Conservation (phyloP, 2,329 filamentous ascomycete genomes). For the Beauveria sp. region DNA sequence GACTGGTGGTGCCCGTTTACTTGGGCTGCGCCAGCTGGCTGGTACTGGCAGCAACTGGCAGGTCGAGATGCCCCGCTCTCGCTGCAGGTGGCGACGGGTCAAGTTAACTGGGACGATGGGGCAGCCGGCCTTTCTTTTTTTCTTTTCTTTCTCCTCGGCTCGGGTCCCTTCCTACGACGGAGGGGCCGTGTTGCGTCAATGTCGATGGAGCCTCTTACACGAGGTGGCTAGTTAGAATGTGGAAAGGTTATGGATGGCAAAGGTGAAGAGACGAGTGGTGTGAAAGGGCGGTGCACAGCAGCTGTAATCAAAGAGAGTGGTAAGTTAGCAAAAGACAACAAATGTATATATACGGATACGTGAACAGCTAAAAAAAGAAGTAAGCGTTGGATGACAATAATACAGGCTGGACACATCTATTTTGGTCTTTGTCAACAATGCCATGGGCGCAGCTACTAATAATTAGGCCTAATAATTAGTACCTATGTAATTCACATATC, state of each 20-base stretch:
- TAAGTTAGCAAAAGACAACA: too few species aligned
- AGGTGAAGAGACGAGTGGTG: not conserved
- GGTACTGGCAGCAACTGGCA: not conserved
- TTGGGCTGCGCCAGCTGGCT: not conserved
- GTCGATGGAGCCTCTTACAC: conserved; percentile 8
- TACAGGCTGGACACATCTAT: too few species aligned
- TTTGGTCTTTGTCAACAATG: too few species aligned
- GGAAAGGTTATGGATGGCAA: not conserved
- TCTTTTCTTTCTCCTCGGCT: not conserved
- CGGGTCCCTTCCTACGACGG: not conserved
- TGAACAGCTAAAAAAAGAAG: not conserved
- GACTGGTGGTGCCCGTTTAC: not conserved
- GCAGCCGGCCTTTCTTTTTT: not conserved
- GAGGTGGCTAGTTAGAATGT: not conserved
- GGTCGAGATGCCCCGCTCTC: conserved; percentile 4
- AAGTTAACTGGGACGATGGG: not conserved
- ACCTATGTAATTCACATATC: too few species aligned
- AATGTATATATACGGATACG: not conserved
- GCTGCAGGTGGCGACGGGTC: not conserved
- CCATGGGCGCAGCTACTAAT: too few species aligned
- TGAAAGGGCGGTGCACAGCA: too few species aligned
- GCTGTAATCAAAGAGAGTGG: not conserved
- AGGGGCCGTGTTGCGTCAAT: conserved; percentile 3
- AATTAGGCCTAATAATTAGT: too few species aligned
- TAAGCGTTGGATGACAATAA: too few species aligned